phyloP scores from a whole-genome alignment of 73 alveolate species.

The Blepharisma japonicum region DNA sequence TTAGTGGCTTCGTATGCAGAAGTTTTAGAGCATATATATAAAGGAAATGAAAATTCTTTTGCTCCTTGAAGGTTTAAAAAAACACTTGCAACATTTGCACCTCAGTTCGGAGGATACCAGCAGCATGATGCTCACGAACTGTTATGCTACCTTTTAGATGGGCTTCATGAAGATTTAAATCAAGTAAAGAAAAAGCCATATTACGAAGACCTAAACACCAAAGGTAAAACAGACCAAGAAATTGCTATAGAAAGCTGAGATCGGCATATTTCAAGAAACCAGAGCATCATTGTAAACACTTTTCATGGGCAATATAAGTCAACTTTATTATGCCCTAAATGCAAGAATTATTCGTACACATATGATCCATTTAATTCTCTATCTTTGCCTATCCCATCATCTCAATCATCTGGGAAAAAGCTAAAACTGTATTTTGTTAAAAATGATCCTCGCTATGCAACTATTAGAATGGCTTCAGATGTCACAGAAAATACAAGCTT shows the following conservation, averaged over 20 bases:
- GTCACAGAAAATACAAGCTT: not conserved
- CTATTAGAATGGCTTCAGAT: not conserved
- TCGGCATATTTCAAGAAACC: slow-evolving; percentile 79
- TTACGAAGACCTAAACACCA: slow-evolving; percentile 69
- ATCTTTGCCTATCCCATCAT: slow-evolving; percentile 91
- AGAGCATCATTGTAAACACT: slow-evolving; percentile 87
- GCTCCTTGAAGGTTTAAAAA: slow-evolving; percentile 61
- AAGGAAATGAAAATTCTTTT: slow-evolving; percentile 30
- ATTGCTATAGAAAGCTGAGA: slow-evolving; percentile 91
- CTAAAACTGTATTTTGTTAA: not conserved
- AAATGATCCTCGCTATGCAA: not conserved
- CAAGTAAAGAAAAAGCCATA: slow-evolving; percentile 81
- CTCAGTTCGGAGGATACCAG: slow-evolving; percentile 69
- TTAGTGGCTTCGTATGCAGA: slow-evolving; percentile 61
- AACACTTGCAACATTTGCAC: slow-evolving; percentile 39
- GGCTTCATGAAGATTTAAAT: slow-evolving; percentile 96
- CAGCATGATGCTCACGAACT: slow-evolving; percentile 95
- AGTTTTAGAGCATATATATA: slow-evolving; percentile 53
- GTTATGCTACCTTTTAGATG: slow-evolving; percentile 89
- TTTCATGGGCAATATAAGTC: slow-evolving; percentile 94
- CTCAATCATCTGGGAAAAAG: slow-evolving; percentile 26
- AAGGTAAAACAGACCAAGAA: slow-evolving; percentile 71
- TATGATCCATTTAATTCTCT: slow-evolving; percentile 93
- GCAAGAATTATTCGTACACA: slow-evolving; percentile 75
- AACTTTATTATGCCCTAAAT: slow-evolving; percentile 83